Percentiles rank a stretch among this genome's conserved stretches.
phyloP scores from a whole-genome alignment of 2,329 filamentous ascomycete species.

The Paraphaeosphaeria sporulosa region DNA sequence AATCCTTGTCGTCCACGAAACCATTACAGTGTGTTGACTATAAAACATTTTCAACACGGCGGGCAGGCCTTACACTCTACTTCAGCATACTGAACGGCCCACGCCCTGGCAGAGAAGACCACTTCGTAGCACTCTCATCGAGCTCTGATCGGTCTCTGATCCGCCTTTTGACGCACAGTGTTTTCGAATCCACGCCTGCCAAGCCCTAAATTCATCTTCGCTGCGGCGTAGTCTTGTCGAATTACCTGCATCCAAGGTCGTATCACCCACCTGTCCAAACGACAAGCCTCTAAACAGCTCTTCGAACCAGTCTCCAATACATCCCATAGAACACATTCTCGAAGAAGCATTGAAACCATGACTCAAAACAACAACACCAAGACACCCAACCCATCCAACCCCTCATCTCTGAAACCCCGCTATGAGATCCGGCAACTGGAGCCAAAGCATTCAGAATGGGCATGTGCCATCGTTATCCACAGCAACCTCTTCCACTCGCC shows the following conservation, averaged over 20 bases:
- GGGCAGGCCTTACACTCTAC: background rate
- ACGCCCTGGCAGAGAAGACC: background rate
- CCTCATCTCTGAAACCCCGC: constrained; percentile 35
- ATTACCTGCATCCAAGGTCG: background rate
- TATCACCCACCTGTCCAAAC: background rate
- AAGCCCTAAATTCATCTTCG: background rate
- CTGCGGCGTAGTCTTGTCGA: background rate
- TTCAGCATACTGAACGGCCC: background rate
- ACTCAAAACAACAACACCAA: constrained; percentile 27
- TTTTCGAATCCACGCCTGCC: background rate
- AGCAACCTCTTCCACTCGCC: constrained; percentile 41
- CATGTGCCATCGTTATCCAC: constrained; percentile 39
- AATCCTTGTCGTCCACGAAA: too few relatives aligned
- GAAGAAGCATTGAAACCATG: background rate
- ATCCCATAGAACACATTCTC: background rate
- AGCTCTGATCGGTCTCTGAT: background rate
- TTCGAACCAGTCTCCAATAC: background rate
- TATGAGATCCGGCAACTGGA: constrained; percentile 42
- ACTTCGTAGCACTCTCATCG: background rate
- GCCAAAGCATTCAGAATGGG: constrained; percentile 39
- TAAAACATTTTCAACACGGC: too few relatives aligned
- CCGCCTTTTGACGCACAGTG: background rate
- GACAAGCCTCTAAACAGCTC: background rate
- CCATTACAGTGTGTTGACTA: too few relatives aligned
- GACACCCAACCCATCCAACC: constrained; percentile 33